Evolutionary conservation across 176 grass and related monocot species (phyloP).

Genomic region (Zea luxurians): DNA sequence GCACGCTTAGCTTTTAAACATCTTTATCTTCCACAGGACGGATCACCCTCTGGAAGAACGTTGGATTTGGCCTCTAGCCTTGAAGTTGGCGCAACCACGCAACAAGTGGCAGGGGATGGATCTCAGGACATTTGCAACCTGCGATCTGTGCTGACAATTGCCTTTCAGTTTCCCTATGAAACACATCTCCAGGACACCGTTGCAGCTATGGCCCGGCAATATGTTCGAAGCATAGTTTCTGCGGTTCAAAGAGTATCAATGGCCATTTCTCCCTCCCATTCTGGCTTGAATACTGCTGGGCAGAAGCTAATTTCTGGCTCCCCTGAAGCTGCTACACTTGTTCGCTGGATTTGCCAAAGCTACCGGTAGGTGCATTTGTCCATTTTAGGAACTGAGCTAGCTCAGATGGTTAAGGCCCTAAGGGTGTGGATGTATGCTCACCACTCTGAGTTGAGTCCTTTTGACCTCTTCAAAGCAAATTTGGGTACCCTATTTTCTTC

Average conservation of each 20-base stretch:
- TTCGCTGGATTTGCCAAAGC: conserved; percentile 89
- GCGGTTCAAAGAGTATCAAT: conserved; percentile 88
- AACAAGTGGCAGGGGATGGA: conserved; percentile 42
- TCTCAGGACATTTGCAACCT: conserved; percentile 53
- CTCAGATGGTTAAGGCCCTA: not conserved
- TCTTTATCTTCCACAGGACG: conserved; percentile 56
- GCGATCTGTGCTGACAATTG: conserved; percentile 88
- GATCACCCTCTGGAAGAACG: conserved; percentile 59
- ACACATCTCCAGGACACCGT: conserved; percentile 82
- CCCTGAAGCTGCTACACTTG: conserved; percentile 80
- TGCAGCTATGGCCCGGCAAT: conserved; percentile 85
- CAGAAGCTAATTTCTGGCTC: conserved; percentile 67
- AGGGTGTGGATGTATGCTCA: not conserved
- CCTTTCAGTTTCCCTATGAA: conserved; percentile 95
- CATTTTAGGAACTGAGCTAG: not conserved
- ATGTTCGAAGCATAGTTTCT: conserved; percentile 84
- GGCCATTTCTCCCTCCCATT: conserved; percentile 63
- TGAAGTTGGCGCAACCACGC: conserved; percentile 66
- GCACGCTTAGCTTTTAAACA: conserved; percentile 24
- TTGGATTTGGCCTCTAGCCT: conserved; percentile 93
- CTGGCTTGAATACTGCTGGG: conserved; percentile 50
- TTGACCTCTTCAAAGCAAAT: not conserved
- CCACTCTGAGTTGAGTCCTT: not conserved
- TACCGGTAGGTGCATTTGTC: conserved; percentile 66
- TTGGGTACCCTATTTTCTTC: not conserved